Percentiles rank a stretch among this genome's conserved stretches.
Conservation (phyloP, 192 early-diverging fungal genomes). For the Geranomyces michiganensis region DNA sequence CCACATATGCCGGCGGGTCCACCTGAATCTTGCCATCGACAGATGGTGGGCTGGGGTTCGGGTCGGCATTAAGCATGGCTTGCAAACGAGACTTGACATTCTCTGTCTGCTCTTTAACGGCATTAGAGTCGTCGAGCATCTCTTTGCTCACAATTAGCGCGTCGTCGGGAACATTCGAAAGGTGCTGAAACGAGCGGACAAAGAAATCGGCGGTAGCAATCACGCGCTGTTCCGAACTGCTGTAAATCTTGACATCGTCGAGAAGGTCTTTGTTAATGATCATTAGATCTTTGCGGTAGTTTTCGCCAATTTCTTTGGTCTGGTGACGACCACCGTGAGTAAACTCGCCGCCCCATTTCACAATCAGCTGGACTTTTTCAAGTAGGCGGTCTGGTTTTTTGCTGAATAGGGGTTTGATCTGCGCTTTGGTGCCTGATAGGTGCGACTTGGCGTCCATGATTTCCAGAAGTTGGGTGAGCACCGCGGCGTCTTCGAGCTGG, state of each 20-base stretch:
- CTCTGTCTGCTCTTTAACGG: conserved; percentile 94
- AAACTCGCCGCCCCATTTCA: conserved; percentile 94
- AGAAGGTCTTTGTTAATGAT: conserved; percentile 87
- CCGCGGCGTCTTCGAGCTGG: conserved; percentile 56
- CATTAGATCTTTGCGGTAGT: conserved; percentile 86
- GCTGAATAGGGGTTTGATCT: conserved; percentile 78
- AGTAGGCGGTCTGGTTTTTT: conserved; percentile 52
- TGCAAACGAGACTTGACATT: conserved; percentile 77
- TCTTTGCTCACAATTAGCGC: conserved; percentile 79
- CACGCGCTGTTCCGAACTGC: conserved; percentile 86
- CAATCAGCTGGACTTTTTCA: conserved; percentile 83
- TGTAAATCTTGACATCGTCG: conserved; percentile 84
- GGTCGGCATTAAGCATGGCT: conserved; percentile 60
- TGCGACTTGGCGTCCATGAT: conserved; percentile 80
- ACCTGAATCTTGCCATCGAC: conserved; percentile 61
- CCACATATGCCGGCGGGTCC: conserved; percentile 73
- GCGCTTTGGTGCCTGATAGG: conserved; percentile 89
- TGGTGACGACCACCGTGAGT: conserved; percentile 93
- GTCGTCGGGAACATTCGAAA: conserved; percentile 58
- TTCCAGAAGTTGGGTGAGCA: conserved; percentile 68
- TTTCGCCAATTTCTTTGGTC: conserved; percentile 87
- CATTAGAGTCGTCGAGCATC: conserved; percentile 93
- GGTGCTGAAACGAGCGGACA: conserved; percentile 65
- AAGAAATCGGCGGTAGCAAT: conserved; percentile 80
- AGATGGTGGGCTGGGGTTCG: conserved; percentile 67